Evolutionary conservation across 2,329 filamentous ascomycete genomes (phyloP).

Genomic region (Arthrobotrys megalospora): DNA sequence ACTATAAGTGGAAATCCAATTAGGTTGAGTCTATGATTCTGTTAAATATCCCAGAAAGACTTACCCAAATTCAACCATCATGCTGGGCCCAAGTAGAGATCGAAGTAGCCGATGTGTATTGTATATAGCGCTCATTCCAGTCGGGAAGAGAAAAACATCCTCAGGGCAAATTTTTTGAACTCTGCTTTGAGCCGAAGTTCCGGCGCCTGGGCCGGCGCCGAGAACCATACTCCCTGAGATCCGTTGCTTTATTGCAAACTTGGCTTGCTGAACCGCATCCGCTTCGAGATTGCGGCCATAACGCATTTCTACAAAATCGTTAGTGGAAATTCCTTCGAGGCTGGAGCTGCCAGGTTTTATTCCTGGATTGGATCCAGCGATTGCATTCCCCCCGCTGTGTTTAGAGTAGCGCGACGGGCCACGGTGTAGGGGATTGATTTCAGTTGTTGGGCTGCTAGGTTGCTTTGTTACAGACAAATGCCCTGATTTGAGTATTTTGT

Average conservation of each 20-base stretch:
- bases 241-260: conserved; percentile 84
- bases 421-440: conserved; percentile 48
- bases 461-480: conserved; percentile 72
- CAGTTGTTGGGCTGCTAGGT: background rate
- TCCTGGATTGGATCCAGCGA: conserved; percentile 36
- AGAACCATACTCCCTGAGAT: conserved; percentile 88
- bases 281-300: conserved; percentile 92
- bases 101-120: conserved; percentile 84
- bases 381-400: conserved; percentile 55
- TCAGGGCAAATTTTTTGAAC: conserved; percentile 80
- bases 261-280: conserved; percentile 83
- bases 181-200: conserved; percentile 69
- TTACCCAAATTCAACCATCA: conserved; percentile 87
- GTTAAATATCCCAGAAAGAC: conserved; percentile 14
- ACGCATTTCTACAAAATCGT: conserved; percentile 92
- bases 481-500: conserved; percentile 79
- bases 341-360: conserved; percentile 65
- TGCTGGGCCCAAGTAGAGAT: conserved; percentile 74
- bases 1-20: conserved; percentile 31
- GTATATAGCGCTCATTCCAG: conserved; percentile 96
- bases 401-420: conserved; percentile 64
- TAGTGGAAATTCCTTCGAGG: conserved; percentile 68
- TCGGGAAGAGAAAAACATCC: conserved; percentile 90
- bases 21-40: conserved; percentile 5
- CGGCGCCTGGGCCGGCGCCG: conserved; percentile 67